These are phyloP conservation scores for Verticillium nubilum DNA, from an alignment of 2,329 filamentous ascomycete species.

Conservation along the genomic window DNA sequence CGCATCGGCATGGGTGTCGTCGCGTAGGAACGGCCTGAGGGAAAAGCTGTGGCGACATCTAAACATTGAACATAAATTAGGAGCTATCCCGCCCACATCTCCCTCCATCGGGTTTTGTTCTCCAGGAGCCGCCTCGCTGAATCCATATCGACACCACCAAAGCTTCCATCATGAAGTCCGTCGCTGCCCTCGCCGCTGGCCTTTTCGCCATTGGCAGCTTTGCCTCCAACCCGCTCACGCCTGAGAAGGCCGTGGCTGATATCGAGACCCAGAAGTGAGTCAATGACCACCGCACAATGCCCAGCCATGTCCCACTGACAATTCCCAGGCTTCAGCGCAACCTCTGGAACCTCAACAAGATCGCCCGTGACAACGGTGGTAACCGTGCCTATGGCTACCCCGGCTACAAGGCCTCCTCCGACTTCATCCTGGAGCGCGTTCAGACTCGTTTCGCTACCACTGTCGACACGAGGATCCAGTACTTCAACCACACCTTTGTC, in stretches of 20 bases:
- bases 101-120: background rate
- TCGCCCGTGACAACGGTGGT: constrained; percentile 49
- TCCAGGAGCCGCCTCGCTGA: background rate
- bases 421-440: constrained; percentile 47
- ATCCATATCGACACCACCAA: background rate
- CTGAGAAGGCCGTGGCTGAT: constrained; percentile 32
- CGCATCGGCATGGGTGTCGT: background rate
- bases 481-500: constrained; percentile 40
- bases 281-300: background rate
- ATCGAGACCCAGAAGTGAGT: constrained; percentile 31
- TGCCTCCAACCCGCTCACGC: constrained; percentile 24
- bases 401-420: constrained; percentile 52
- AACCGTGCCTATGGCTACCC: constrained; percentile 56
- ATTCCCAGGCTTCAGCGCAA: constrained; percentile 42
- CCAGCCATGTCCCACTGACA: no score
- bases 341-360: constrained; percentile 48
- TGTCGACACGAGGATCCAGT: constrained; percentile 38
- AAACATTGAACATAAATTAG: background rate
- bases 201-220: constrained; percentile 9
- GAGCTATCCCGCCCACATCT: background rate
- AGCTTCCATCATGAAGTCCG: constrained; percentile 11
- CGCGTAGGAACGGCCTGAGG: background rate
- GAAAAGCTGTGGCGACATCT: background rate
- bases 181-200: constrained; percentile 8
- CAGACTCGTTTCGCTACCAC: constrained; percentile 30